Conservation (phyloP, 176 grass and related monocot species). For the Triticum dicoccoides region DNA sequence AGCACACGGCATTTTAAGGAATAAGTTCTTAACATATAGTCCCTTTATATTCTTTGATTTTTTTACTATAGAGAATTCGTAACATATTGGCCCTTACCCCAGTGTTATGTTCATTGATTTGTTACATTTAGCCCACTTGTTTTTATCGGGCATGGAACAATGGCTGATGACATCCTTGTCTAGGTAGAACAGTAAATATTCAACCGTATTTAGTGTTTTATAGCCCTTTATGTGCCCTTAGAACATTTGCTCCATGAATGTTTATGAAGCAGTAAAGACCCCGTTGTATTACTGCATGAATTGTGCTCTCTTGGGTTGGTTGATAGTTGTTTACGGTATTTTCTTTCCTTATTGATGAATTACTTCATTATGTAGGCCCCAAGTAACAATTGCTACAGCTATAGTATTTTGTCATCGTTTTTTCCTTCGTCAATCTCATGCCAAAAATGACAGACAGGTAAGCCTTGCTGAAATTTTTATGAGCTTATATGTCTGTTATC, state of each 20-base stretch:
- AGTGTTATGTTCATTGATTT: conserved; percentile 5
- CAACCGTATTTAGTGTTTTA: background rate
- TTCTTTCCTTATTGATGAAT: background rate
- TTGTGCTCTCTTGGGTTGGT: conserved; percentile 8
- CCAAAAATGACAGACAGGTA: conserved; percentile 89
- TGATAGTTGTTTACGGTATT: background rate
- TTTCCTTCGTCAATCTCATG: conserved; percentile 86
- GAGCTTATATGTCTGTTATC: background rate
- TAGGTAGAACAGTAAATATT: background rate
- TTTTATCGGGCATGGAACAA: background rate
- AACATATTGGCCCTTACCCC: background rate
- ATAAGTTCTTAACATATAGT: background rate
- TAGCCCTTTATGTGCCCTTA: background rate
- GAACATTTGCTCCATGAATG: background rate
- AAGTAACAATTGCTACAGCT: conserved; percentile 82
- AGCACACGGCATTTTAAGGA: background rate
- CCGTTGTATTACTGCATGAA: background rate
- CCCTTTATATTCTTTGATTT: background rate
- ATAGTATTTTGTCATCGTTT: conserved; percentile 91
- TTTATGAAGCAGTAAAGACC: background rate
- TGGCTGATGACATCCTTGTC: background rate
- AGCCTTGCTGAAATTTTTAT: conserved; percentile 23
- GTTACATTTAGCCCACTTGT: background rate
- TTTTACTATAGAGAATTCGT: background rate
- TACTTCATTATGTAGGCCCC: conserved; percentile 52